Percentiles rank a stretch among this genome's conserved stretches.
Conservation (phyloP, 352 stramenopile genomes). For the Saprolegnia diclina region DNA sequence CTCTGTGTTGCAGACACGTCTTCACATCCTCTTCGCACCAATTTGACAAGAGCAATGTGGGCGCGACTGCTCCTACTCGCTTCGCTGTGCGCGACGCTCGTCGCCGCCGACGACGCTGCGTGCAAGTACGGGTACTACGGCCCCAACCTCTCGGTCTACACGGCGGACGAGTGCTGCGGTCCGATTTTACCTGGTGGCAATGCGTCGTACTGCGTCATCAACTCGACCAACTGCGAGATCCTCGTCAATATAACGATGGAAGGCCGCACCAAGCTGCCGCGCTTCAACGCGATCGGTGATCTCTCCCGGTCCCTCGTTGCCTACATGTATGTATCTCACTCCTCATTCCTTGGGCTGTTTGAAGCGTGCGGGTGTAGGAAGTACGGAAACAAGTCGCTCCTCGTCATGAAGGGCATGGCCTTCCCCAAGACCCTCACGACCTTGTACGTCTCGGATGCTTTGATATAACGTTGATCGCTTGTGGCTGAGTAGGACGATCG, state of each 20-base stretch:
- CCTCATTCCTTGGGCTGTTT: too few species aligned
- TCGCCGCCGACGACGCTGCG: not conserved
- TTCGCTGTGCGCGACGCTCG: not conserved
- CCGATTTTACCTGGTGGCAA: not conserved
- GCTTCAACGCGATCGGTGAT: constrained; percentile 7
- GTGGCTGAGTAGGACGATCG: not conserved
- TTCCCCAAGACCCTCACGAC: not conserved
- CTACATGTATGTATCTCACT: too few species aligned
- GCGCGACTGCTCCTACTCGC: too few species aligned
- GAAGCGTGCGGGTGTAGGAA: not conserved
- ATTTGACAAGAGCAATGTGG: too few species aligned
- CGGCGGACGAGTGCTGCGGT: not conserved
- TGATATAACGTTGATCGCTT: too few species aligned
- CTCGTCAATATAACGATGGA: constrained; percentile 1
- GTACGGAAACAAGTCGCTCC: not conserved
- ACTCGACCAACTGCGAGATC: constrained; percentile 4
- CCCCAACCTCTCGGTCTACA: not conserved
- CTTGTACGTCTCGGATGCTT: not conserved
- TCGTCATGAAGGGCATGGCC: constrained; percentile 5
- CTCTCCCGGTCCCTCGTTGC: not conserved
- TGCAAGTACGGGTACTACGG: constrained; percentile 5
- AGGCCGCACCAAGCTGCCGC: not conserved
- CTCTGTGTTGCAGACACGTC: too few species aligned
- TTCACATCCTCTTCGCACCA: too few species aligned
- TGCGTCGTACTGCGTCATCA: not conserved